These are phyloP conservation scores for Dactylellina cionopaga DNA, from an alignment of 2,329 filamentous ascomycete genomes.

Conservation along the genomic window DNA sequence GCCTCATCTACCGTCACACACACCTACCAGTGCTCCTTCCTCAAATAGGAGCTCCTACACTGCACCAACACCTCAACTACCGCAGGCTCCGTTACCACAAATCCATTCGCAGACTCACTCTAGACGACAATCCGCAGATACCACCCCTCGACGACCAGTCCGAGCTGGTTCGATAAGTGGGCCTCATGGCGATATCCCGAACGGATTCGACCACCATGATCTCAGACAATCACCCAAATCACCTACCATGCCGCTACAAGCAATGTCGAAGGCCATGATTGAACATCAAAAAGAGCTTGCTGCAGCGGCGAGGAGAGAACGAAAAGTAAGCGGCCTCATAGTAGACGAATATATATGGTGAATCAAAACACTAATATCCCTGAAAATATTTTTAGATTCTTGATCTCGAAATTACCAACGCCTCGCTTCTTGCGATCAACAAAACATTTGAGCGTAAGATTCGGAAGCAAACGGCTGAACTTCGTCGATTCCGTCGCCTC, in stretches of 20 bases:
- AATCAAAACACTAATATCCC: constrained; percentile 20
- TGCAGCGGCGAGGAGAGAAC: constrained; percentile 86
- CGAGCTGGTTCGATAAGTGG: constrained; percentile 35
- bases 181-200: constrained; percentile 17
- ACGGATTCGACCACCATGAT: constrained; percentile 8
- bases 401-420: constrained; percentile 95
- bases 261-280: constrained; percentile 60
- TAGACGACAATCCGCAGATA: constrained; percentile 36
- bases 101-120: constrained; percentile 69
- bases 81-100: constrained; percentile 59
- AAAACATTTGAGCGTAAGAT: constrained; percentile 89
- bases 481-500: constrained; percentile 85
- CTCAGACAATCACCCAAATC: constrained; percentile 48
- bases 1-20: constrained; percentile 21
- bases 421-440: constrained; percentile 93
- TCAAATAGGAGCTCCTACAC: constrained; percentile 59
- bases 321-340: constrained; percentile 73
- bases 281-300: constrained; percentile 79
- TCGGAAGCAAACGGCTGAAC: constrained; percentile 86
- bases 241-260: constrained; percentile 34
- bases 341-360: neutral
- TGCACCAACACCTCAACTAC: constrained; percentile 47
- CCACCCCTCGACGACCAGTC: constrained; percentile 14
- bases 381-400: constrained; percentile 62
- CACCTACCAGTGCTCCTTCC: constrained; percentile 16